phyloP scores from a whole-genome alignment of 169 alveolate genomes.

The Plasmodium yoelii region DNA sequence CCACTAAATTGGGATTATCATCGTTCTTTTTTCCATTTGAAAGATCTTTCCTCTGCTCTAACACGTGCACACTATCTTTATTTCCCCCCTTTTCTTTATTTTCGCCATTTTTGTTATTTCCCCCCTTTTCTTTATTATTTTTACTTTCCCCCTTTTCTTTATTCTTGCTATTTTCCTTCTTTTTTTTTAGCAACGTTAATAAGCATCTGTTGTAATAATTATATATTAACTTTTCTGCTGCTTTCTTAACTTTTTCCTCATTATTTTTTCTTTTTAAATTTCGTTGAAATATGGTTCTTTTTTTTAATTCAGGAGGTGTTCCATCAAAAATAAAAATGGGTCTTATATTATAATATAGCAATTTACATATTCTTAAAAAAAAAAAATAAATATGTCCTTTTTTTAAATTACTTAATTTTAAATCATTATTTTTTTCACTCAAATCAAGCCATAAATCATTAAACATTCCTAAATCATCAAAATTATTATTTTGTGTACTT shows the following conservation, averaged over 20 bases:
- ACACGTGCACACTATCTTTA: background rate
- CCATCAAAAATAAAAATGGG: conserved; percentile 95
- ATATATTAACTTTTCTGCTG: conserved; percentile 66
- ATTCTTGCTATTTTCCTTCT: no score
- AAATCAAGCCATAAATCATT: conserved; percentile 78
- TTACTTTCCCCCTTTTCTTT: no score
- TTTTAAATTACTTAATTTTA: conserved; percentile 76
- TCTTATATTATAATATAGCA: conserved; percentile 90
- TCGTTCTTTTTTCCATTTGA: background rate
- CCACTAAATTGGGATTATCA: background rate
- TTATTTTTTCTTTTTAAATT: conserved; percentile 71
- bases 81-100: no score
- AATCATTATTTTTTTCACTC: conserved; percentile 76
- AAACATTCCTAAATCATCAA: conserved; percentile 61
- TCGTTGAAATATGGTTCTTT: conserved; percentile 87
- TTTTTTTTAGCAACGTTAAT: conserved; percentile 42
- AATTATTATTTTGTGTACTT: conserved; percentile 8
- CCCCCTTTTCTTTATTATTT: no score
- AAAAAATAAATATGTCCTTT: conserved; percentile 83
- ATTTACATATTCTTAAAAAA: conserved; percentile 91
- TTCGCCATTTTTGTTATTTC: no score
- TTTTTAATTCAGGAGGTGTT: conserved; percentile 90
- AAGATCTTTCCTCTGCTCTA: background rate
- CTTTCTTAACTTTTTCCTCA: conserved; percentile 59
- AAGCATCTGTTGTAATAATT: conserved; percentile 48